Evolutionary conservation across 768 basidiomycete species (phyloP).

Genomic region (Boletellus ananas): DNA sequence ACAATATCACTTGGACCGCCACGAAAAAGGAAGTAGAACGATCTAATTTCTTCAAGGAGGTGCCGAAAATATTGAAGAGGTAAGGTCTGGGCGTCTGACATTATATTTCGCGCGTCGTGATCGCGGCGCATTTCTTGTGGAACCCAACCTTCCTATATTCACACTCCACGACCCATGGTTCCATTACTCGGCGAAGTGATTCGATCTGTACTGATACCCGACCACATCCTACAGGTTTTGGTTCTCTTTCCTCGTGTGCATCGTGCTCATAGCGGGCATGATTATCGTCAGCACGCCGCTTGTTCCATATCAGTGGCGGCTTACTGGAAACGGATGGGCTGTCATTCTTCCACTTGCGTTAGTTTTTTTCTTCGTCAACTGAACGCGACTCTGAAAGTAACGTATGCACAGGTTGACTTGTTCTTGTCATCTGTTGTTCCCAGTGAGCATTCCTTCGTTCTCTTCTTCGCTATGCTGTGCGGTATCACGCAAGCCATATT

Average conservation of each 20-base stretch:
- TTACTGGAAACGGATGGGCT: constrained; percentile 59
- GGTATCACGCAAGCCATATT: background rate
- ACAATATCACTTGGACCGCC: constrained; percentile 55
- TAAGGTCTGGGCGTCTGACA: constrained; percentile 8
- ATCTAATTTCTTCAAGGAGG: constrained; percentile 88
- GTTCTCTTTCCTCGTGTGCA: constrained; percentile 47
- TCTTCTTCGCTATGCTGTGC: background rate
- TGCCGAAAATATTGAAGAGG: constrained; percentile 70
- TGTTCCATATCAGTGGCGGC: constrained; percentile 65
- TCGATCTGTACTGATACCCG: constrained; percentile 14
- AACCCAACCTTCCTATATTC: background rate
- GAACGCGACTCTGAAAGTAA: constrained; percentile 1
- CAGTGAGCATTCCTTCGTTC: constrained; percentile 45
- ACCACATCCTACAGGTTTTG: constrained; percentile 26
- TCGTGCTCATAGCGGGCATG: constrained; percentile 51
- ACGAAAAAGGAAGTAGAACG: constrained; percentile 81
- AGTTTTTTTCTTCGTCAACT: constrained; percentile 30
- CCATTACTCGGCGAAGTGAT: constrained; percentile 4
- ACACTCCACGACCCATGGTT: background rate
- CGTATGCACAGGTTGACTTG: constrained; percentile 49
- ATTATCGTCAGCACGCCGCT: constrained; percentile 50
- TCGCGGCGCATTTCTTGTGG: background rate
- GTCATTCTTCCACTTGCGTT: constrained; percentile 74
- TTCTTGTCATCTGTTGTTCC: constrained; percentile 69
- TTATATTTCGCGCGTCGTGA: background rate